phyloP scores from a whole-genome alignment of 176 grass and related monocot species.

The Guadua angustifolia region DNA sequence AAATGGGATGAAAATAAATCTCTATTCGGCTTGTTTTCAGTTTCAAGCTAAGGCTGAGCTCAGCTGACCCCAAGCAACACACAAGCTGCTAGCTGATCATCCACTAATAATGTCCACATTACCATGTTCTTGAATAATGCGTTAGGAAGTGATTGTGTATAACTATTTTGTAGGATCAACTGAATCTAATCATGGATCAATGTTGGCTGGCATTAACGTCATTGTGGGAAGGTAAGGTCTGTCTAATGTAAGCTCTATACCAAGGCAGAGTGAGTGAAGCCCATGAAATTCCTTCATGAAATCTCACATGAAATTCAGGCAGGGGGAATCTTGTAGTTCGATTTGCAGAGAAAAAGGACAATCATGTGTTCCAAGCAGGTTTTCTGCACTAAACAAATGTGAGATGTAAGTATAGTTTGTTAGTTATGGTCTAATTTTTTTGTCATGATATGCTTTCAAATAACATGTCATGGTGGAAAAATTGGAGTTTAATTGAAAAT shows the following conservation, averaged over 20 bases:
- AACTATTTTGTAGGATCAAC: slow-evolving; percentile 54
- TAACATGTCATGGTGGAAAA: neutral
- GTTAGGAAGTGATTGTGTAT: slow-evolving; percentile 36
- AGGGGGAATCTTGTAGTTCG: slow-evolving; percentile 73
- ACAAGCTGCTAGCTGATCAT: slow-evolving; percentile 3
- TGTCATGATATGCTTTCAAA: slow-evolving; percentile 1
- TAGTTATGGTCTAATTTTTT: slow-evolving; percentile 2
- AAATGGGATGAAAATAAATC: neutral
- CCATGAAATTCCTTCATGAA: slow-evolving; percentile 28
- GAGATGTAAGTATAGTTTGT: slow-evolving; percentile 67
- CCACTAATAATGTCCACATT: neutral
- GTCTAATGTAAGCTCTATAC: slow-evolving; percentile 38
- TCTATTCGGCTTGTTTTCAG: neutral
- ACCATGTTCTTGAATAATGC: slow-evolving; percentile 5
- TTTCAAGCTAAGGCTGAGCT: slow-evolving; percentile 10
- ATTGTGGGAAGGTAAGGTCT: slow-evolving; percentile 71
- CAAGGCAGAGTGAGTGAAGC: slow-evolving; percentile 11
- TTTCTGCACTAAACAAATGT: slow-evolving; percentile 76
- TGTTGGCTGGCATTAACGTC: slow-evolving; percentile 74
- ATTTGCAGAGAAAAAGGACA: slow-evolving; percentile 74
- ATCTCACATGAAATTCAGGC: slow-evolving; percentile 57
- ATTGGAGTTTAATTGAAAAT: slow-evolving; percentile 19
- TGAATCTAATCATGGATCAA: slow-evolving; percentile 62
- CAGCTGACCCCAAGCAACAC: neutral
- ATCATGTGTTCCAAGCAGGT: slow-evolving; percentile 81